Evolutionary conservation across 2,329 filamentous ascomycete genomes (phyloP).

Genomic region (Ceratocystis albifundus): DNA sequence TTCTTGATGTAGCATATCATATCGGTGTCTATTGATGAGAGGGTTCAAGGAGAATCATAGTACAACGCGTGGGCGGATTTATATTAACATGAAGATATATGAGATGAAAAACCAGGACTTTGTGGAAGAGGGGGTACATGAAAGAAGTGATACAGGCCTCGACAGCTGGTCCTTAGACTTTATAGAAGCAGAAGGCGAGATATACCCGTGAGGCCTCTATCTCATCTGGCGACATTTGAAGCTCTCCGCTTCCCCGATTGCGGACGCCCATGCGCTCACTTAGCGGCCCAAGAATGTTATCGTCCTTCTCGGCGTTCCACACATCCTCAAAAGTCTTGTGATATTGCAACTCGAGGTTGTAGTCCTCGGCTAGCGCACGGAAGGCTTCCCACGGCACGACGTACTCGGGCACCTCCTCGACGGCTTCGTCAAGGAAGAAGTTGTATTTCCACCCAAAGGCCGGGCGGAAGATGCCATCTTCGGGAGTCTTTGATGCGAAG

Average conservation of each 20-base stretch:
- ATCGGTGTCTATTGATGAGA: no score
- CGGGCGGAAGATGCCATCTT: slow-evolving; percentile 82
- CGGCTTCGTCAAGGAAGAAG: slow-evolving; percentile 90
- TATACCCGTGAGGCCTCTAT: slow-evolving; percentile 90
- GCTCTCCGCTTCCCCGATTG: slow-evolving; percentile 51
- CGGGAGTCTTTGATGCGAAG: slow-evolving; percentile 71
- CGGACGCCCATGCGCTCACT: slow-evolving; percentile 95
- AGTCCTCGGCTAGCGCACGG: slow-evolving; percentile 87
- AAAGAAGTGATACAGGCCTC: background rate
- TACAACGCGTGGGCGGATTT: background rate
- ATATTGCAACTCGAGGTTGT: slow-evolving; percentile 90
- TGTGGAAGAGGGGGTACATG: background rate
- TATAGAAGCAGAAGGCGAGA: slow-evolving; percentile 93
- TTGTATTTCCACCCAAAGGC: slow-evolving; percentile 97
- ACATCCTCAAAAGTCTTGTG: slow-evolving; percentile 83
- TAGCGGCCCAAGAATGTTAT: slow-evolving; percentile 65
- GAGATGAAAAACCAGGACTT: background rate
- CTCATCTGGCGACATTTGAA: slow-evolving; percentile 72
- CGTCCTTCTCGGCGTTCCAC: slow-evolving; percentile 83
- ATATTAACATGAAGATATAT: background rate
- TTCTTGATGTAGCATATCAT: background rate
- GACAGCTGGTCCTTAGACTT: slow-evolving; percentile 46
- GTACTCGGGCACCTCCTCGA: slow-evolving; percentile 92
- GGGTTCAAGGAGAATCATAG: background rate
- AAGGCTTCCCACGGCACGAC: slow-evolving; percentile 98